Evolutionary conservation across 768 basidiomycete genomes (phyloP), one percentile per base, ranked within the genome.

Genomic region (Termitomyces sp.): DNA sequence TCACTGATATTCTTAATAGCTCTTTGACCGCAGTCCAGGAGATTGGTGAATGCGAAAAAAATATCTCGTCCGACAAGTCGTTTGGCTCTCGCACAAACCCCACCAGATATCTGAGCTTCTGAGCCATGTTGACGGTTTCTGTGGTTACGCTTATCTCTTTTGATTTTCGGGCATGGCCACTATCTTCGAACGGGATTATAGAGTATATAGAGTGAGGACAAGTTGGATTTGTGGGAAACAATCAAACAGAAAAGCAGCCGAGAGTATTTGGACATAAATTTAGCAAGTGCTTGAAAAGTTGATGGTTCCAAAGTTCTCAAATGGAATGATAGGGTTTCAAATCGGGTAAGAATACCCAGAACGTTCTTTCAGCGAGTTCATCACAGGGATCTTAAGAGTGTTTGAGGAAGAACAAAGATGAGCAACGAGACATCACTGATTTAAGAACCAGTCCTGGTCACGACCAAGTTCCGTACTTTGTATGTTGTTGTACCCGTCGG

Each of bases 401-500:
- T 40, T 40, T 38, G 7, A 18, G 18, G 3, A 28, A 38, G 22
- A 40, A 40, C 35, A 24, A 52, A 52, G 24, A 40, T 40, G 52
- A 28, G n/a, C 38, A 13, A 53, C 38, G 18, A 30, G 22, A 26
- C 50, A 53, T 53, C 28, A 46, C 45, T 32, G 33, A 42, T 58
- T 60, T 33, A 73, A 58, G 65, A 66, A 36, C 73, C 73, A 32
- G 70, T 72, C 52, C 73, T 63, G 9, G 73, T 77, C 16, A 77
- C 66, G 44, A 71, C 54, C 13, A 78, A 61, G 51, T 78, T 77
- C n/a, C 76, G 73, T 56, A 69, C 66, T 59, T 75, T 73, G 63
- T 76, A 78, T 2, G 71, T 75, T 2, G 77, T 76, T 18, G 72
- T 74, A 14, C 74, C 74, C 1, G 65, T 66, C 0, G 77, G 77